A percentile compares a stretch with the other conserved stretches of the same genome.
These are phyloP conservation scores for Brassica cretica DNA, from an alignment of 345 rosid genomes.

Conservation along the genomic window DNA sequence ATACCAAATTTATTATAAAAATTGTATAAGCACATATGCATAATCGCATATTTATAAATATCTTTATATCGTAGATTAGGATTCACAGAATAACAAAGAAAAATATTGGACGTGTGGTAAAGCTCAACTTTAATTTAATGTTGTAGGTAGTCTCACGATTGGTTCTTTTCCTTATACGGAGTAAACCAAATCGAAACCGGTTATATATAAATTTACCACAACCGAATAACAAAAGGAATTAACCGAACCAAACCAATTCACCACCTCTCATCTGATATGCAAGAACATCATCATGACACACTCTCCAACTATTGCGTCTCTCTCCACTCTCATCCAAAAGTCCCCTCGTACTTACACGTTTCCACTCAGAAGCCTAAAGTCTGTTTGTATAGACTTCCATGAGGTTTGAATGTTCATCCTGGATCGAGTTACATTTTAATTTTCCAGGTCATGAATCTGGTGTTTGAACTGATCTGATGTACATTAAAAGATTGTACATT, in stretches of 20 bases:
- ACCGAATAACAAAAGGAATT: neutral
- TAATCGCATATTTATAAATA: neutral
- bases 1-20: neutral
- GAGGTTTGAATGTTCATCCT: no score
- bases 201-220: no score
- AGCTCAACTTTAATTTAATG: neutral
- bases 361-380: no score
- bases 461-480: no score
- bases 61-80: neutral
- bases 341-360: no score
- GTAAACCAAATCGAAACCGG: neutral
- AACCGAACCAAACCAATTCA: slow-evolving; percentile 1
- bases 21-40: neutral
- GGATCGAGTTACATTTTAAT: no score
- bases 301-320: neutral
- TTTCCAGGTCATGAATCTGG: no score
- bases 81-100: neutral
- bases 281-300: neutral
- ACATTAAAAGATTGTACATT: no score
- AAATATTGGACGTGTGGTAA: neutral
- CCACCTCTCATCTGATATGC: neutral
- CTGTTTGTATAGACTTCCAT: no score
- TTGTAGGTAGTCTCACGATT: neutral
- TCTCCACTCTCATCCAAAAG: no score
- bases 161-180: neutral